Base-by-base conservation (phyloP, 257 asterid species). In the Plantago elongata region DNA sequence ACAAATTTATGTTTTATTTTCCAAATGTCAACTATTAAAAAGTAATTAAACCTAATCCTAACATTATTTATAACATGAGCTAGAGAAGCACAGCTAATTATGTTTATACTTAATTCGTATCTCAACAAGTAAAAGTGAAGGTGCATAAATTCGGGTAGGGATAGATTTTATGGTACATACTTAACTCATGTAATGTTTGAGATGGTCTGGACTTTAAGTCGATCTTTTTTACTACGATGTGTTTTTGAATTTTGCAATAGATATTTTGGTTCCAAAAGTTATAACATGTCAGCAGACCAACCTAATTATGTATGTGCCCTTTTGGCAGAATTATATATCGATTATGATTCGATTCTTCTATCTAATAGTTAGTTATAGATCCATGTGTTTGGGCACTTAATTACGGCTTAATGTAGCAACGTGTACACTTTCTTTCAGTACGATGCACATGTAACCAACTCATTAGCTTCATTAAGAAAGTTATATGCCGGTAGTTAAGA, bases 11-110 rank as follows among this genome's bases (percentile, higher is more conserved):
- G 61, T 60, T 16, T 44, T 29, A 12, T 12, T 43, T 43, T 34
- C 47, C 0, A 65, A 68, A 74, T 57, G 78, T 74, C 75, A 78
- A 71, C 58, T 74, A 37, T 61, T 60, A 38, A 34, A 34, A 34
- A 34, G 27, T 22, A 22, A 1, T 34, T 57, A 51, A 51, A 9
- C 57, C 27, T 22, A 22, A 22, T 22, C 1, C 27, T 22, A 22
- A 22, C 2, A 22, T 1, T 22, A 22, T 22, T 2, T 22, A 1
- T 22, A 22, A 22, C 27, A 22, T 22, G 27, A 22, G n/a, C n/a
- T n/a, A n/a, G n/a, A n/a, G n/a, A n/a, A n/a, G n/a, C n/a, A n/a
- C n/a, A n/a, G n/a, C n/a, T n/a, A n/a, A n/a, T n/a, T n/a, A n/a
- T n/a, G n/a, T n/a, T n/a, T n/a, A n/a, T n/a, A n/a, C n/a, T n/a